phyloP scores from a whole-genome alignment of 2,329 filamentous ascomycete genomes.

The Chaetomium sp. region DNA sequence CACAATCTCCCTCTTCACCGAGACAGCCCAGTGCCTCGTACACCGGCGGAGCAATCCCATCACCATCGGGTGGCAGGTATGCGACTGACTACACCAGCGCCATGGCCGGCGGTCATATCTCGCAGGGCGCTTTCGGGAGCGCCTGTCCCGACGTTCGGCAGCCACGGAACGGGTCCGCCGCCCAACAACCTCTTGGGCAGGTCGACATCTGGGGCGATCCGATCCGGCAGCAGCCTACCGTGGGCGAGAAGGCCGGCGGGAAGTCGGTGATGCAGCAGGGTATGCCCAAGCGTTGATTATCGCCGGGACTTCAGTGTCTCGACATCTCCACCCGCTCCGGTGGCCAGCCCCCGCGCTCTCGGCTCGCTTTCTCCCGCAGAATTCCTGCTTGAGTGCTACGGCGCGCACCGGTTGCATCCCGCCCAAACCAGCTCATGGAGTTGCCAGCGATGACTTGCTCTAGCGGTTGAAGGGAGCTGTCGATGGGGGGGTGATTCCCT shows the following conservation, averaged over 20 bases:
- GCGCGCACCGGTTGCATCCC: neutral
- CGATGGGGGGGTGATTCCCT: neutral
- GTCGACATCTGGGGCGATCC: constrained; percentile 4
- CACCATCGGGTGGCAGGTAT: neutral
- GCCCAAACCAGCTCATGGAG: neutral
- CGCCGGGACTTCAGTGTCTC: neutral
- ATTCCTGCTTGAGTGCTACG: neutral
- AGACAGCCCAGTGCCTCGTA: neutral
- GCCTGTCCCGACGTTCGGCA: constrained; percentile 14
- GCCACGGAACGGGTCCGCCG: neutral
- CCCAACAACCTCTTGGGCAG: neutral
- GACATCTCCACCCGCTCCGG: neutral
- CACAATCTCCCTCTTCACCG: constrained; percentile 19
- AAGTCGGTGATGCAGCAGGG: constrained; percentile 11
- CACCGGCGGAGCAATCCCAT: neutral
- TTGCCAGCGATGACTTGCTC: neutral
- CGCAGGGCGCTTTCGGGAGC: neutral
- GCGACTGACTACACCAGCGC: constrained; percentile 1
- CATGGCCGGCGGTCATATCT: neutral
- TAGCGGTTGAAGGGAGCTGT: neutral
- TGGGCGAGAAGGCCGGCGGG: constrained; percentile 5
- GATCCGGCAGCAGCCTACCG: neutral
- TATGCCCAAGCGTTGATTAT: constrained; percentile 19
- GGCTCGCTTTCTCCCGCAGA: neutral
- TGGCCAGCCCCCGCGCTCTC: too few relatives aligned